Evolutionary conservation across 225 moss, liverwort and hornwort genomes (phyloP).

Genomic region (Takakia lepidozioides): DNA sequence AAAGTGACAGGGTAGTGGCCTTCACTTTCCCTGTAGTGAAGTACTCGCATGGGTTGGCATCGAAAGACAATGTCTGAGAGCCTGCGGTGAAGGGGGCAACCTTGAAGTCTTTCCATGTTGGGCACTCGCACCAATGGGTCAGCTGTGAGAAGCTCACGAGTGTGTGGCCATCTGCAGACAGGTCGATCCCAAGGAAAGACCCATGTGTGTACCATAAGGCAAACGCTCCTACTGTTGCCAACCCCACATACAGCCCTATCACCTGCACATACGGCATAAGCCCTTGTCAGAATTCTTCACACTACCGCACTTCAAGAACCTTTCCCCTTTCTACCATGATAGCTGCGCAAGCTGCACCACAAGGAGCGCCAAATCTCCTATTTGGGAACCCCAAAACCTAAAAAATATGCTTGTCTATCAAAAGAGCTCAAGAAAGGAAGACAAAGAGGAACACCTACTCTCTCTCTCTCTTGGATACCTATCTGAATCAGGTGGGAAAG

Average conservation of each 20-base stretch:
- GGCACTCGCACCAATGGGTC: slow-evolving; percentile 75
- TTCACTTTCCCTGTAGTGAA: slow-evolving; percentile 90
- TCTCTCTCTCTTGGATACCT: no score
- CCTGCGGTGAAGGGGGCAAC: slow-evolving; percentile 83
- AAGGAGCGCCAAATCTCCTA: background rate
- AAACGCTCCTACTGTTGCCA: slow-evolving; percentile 87
- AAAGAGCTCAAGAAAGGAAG: background rate
- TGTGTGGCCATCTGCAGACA: slow-evolving; percentile 66
- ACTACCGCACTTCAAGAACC: background rate
- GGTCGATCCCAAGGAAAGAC: slow-evolving; percentile 81
- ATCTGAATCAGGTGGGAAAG: no score
- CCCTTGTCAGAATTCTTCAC: background rate
- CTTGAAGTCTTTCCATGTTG: slow-evolving; percentile 75
- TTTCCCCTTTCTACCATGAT: no score
- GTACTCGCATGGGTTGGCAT: slow-evolving; percentile 84
- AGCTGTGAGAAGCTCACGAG: slow-evolving; percentile 69
- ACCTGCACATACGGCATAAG: slow-evolving; percentile 37
- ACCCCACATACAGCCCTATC: slow-evolving; percentile 81
- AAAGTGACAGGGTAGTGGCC: slow-evolving; percentile 78
- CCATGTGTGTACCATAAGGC: slow-evolving; percentile 86
- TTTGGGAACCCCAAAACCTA: no score
- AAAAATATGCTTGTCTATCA: background rate
- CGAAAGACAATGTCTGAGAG: slow-evolving; percentile 54
- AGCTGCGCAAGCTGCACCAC: no score
- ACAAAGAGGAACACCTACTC: no score